These are phyloP conservation scores for Aspergillus pseudotamarii DNA, from an alignment of 2,329 filamentous ascomycete species.

Conservation along the genomic window DNA sequence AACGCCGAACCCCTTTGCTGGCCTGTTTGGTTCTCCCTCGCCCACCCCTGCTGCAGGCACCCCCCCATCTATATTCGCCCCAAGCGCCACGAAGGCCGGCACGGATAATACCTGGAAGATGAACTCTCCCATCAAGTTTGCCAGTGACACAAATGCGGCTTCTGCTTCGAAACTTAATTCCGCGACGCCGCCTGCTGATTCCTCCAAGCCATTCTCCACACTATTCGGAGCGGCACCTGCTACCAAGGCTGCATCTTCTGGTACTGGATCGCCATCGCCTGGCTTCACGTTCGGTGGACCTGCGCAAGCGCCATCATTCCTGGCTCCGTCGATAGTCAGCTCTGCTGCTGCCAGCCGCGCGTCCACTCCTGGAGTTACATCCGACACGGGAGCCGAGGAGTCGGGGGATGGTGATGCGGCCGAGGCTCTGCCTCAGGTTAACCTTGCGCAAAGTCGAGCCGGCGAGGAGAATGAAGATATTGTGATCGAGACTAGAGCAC, in stretches of 20 bases:
- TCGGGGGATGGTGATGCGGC: constrained; percentile 55
- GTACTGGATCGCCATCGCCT: constrained; percentile 24
- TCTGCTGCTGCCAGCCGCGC: constrained; percentile 46
- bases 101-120: constrained; percentile 53
- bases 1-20: constrained; percentile 24
- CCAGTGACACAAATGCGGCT: constrained; percentile 29
- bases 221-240: constrained; percentile 32
- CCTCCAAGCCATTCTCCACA: constrained; percentile 32
- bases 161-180: constrained; percentile 33
- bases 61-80: constrained; percentile 22
- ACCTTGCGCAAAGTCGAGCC: constrained; percentile 66
- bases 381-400: constrained; percentile 45
- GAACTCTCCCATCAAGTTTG: constrained; percentile 52
- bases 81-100: constrained; percentile 15
- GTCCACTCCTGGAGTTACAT: constrained; percentile 51
- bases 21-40: constrained; percentile 33
- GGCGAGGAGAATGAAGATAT: constrained; percentile 74
- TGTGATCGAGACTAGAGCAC: constrained; percentile 70
- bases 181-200: constrained; percentile 21
- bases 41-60: constrained; percentile 21
- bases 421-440: constrained; percentile 68
- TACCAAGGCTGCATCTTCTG: constrained; percentile 20
- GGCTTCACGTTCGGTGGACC: constrained; percentile 47
- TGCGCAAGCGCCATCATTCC: constrained; percentile 23
- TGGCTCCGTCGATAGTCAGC: constrained; percentile 34